Evolutionary conservation across 768 basidiomycete species (phyloP).

Genomic region (Pluteus cervinus): DNA sequence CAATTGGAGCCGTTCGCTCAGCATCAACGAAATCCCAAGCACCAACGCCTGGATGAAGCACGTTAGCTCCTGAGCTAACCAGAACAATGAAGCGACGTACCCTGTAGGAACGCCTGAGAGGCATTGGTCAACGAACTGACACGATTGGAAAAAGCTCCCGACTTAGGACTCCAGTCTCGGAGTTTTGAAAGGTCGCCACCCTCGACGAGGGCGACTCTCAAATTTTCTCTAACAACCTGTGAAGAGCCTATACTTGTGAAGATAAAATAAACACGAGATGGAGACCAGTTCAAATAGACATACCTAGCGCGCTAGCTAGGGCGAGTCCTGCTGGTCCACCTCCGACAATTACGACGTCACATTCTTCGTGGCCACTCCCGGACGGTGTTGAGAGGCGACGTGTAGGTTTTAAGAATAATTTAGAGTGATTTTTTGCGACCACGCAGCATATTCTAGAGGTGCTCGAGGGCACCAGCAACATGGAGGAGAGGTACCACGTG

Average conservation of each 20-base stretch:
- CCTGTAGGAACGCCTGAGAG: conserved; percentile 60
- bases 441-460: too few species aligned
- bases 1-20: conserved; percentile 61
- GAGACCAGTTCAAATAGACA: conserved; percentile 13
- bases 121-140: conserved; percentile 81
- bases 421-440: too few species aligned
- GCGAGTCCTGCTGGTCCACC: conserved; percentile 92
- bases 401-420: too few species aligned
- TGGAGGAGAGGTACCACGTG: too few species aligned
- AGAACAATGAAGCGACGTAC: conserved; percentile 27
- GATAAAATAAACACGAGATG: conserved; percentile 6
- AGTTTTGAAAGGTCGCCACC: conserved; percentile 69
- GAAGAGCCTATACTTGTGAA: conserved; percentile 41
- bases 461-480: too few species aligned
- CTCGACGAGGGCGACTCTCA: conserved; percentile 74
- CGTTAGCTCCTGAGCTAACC: conserved; percentile 7
- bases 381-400: background rate
- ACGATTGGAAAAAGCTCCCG: conserved; percentile 67
- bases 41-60: conserved; percentile 55
- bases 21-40: conserved; percentile 78
- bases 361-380: conserved; percentile 34
- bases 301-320: conserved; percentile 82
- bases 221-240: conserved; percentile 38
- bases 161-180: conserved; percentile 54
- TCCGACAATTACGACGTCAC: conserved; percentile 91